Evolutionary conservation across 371 early-diverging fungal species (phyloP).

Genomic region (Circinella minor): DNA sequence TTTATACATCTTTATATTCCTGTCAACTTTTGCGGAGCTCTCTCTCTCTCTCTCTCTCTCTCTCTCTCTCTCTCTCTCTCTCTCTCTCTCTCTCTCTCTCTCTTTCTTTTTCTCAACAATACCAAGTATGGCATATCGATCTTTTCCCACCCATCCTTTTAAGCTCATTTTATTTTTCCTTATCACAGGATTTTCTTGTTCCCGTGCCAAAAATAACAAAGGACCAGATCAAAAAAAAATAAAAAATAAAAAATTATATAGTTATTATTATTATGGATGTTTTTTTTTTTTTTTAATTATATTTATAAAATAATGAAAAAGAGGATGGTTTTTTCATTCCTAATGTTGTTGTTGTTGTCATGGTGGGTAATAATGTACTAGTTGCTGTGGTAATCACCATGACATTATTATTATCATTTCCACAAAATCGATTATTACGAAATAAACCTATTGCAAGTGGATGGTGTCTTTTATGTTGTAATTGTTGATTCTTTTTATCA

Average conservation of each 20-base stretch:
- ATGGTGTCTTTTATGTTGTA: background rate
- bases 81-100: too few relatives aligned
- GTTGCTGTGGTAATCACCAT: background rate
- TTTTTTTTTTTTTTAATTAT: background rate
- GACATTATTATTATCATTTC: background rate
- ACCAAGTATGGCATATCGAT: slow-evolving; percentile 8
- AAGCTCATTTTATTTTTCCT: background rate
- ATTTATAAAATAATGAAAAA: background rate
- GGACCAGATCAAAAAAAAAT: background rate
- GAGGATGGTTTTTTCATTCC: too few relatives aligned
- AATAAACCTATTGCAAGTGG: slow-evolving; percentile 5
- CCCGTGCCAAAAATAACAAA: background rate
- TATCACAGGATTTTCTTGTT: background rate
- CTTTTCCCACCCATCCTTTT: background rate
- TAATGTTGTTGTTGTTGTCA: too few relatives aligned
- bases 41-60: too few relatives aligned
- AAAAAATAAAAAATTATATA: background rate
- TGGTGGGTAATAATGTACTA: background rate
- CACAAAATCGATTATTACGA: background rate
- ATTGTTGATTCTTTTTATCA: background rate
- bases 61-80: too few relatives aligned
- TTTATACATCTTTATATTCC: too few relatives aligned
- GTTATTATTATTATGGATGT: background rate
- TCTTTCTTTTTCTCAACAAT: too few relatives aligned
- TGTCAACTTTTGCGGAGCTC: too few relatives aligned